These are phyloP conservation scores for Platanus orientalis DNA, from an alignment of 164 flowering plant genomes.

Conservation along the genomic window DNA sequence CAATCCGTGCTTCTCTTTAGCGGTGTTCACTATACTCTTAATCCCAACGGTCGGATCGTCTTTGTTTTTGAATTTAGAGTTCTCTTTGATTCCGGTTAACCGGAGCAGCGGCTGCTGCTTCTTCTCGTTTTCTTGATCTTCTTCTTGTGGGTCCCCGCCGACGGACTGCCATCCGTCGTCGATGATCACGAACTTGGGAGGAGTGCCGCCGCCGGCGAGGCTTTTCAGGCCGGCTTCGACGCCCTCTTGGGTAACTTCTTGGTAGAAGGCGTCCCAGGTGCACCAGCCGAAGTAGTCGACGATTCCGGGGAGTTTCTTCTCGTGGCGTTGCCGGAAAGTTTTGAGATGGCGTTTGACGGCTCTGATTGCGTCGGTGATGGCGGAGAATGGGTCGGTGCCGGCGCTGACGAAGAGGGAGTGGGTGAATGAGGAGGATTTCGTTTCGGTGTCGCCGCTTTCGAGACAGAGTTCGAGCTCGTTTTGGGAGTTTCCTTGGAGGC, in stretches of 20 bases:
- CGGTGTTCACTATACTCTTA: constrained; percentile 57
- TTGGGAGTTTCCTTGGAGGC: constrained; percentile 63
- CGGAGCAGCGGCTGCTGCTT: constrained; percentile 35
- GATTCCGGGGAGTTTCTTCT: constrained; percentile 79
- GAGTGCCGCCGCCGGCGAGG: constrained; percentile 60
- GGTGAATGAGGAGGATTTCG: constrained; percentile 52
- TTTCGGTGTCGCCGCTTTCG: constrained; percentile 79
- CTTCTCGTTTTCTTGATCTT: background rate
- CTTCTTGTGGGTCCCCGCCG: constrained; percentile 31
- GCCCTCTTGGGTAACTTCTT: constrained; percentile 85
- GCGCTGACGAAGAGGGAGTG: constrained; percentile 57
- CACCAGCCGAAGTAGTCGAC: constrained; percentile 97
- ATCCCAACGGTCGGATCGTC: constrained; percentile 66
- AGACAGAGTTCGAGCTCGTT: constrained; percentile 79
- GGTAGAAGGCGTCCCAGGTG: constrained; percentile 98
- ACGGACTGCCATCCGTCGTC: constrained; percentile 99
- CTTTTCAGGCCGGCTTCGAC: constrained; percentile 73
- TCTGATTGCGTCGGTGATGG: constrained; percentile 55
- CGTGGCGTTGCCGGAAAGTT: constrained; percentile 64
- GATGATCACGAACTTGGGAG: constrained; percentile 87
- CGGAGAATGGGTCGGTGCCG: constrained; percentile 70
- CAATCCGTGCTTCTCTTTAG: constrained; percentile 73
- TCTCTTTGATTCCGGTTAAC: constrained; percentile 79
- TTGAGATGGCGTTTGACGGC: constrained; percentile 64
- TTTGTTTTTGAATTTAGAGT: constrained; percentile 61